phyloP scores from a whole-genome alignment of 768 basidiomycete genomes.

The Boletus vermiculosoides region DNA sequence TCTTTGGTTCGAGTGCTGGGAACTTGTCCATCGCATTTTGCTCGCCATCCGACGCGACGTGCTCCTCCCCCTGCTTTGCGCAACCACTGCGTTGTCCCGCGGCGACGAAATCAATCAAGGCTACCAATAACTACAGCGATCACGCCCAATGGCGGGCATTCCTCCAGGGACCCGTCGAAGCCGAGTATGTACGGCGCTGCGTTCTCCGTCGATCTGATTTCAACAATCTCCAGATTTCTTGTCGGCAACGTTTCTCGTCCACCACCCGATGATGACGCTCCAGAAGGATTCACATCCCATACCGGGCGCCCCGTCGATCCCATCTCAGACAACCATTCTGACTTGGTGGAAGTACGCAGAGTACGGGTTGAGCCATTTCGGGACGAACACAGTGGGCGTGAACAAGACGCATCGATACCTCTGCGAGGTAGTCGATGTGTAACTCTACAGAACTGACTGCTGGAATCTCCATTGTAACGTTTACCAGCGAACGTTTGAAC shows the following conservation, averaged over 20 bases:
- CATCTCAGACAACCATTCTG: conserved; percentile 35
- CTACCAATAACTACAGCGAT: not conserved
- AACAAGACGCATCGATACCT: too few relatives aligned
- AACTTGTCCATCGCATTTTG: conserved; percentile 73
- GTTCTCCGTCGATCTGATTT: not conserved
- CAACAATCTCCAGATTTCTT: conserved; percentile 40
- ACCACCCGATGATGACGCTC: conserved; percentile 55
- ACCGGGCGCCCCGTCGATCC: conserved; percentile 21
- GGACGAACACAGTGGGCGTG: too few relatives aligned
- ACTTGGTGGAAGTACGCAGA: too few relatives aligned
- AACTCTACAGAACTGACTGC: too few relatives aligned
- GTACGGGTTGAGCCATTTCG: too few relatives aligned
- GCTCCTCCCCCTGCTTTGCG: too few relatives aligned
- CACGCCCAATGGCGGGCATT: conserved; percentile 9
- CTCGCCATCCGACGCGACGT: conserved; percentile 1
- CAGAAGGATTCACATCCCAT: conserved; percentile 55
- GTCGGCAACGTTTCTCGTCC: conserved; percentile 29
- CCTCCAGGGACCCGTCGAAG: conserved; percentile 51
- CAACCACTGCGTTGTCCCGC: too few relatives aligned
- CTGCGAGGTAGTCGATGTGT: too few relatives aligned
- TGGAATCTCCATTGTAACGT: too few relatives aligned
- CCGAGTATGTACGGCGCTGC: conserved; percentile 39
- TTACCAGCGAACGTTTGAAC: too few relatives aligned
- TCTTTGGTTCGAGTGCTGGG: conserved; percentile 76
- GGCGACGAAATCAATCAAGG: too few relatives aligned